These are phyloP conservation scores for Solanum sparsipilum DNA, from an alignment of 257 asterid species.

Conservation along the genomic window DNA sequence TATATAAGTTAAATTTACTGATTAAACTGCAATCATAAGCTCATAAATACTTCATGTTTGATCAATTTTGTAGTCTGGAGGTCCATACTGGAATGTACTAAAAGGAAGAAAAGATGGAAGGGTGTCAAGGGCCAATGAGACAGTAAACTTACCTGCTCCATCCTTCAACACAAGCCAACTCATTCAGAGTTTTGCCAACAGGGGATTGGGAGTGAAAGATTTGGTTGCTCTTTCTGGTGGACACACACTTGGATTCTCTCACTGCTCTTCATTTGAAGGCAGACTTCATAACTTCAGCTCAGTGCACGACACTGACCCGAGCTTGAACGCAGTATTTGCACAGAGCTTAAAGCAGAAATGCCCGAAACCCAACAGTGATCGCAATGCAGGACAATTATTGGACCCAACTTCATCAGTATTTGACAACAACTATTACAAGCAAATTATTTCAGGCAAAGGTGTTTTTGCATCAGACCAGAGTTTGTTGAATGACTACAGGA, in stretches of 20 bases:
- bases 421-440: constrained; percentile 47
- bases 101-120: constrained; percentile 64
- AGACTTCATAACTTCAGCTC: constrained; percentile 59
- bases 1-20: not conserved
- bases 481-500: constrained; percentile 34
- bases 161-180: constrained; percentile 46
- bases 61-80: constrained; percentile 36
- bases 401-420: constrained; percentile 50
- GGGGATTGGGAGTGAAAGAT: constrained; percentile 50
- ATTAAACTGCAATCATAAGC: not conserved
- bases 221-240: constrained; percentile 66
- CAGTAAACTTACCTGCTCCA: constrained; percentile 55
- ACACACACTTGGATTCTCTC: constrained; percentile 73
- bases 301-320: constrained; percentile 48
- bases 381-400: constrained; percentile 48
- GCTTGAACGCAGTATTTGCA: constrained; percentile 31
- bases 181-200: constrained; percentile 36
- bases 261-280: constrained; percentile 64
- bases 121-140: constrained; percentile 53
- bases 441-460: constrained; percentile 37
- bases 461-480: constrained; percentile 60
- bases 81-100: constrained; percentile 54
- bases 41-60: not conserved
- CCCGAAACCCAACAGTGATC: constrained; percentile 30
- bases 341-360: constrained; percentile 33